Base-by-base conservation (phyloP, 345 rosid genomes). In the Bretschneidera sinensis region DNA sequence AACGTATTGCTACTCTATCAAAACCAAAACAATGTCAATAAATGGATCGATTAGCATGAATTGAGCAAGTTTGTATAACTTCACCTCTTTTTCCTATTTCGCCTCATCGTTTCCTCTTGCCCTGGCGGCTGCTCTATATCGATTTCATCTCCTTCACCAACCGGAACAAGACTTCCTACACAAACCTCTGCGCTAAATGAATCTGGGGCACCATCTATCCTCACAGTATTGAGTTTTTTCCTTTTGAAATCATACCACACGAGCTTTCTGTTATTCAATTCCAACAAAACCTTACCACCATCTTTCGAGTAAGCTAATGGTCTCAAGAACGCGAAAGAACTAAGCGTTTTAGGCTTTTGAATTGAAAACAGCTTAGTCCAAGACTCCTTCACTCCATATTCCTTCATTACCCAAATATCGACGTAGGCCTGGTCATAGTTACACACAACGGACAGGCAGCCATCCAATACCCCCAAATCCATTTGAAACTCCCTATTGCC, bases 371-470 rank as follows among this genome's bases (percentile, higher is more conserved):
- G 54, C 51, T 69, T 82, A 50, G 22, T 64, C 94, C 94, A 87
- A 20, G 87, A 84, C 51, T 70, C 74, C 55, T 74, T 70, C 35
- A 71, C 70, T 24, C 78, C 80, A 31, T 80, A 80, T 19, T 82
- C 81, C 62, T 70, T 74, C 92, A 86, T 81, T 43, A 80, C 23
- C 94, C 94, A 87, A 15, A 87, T 60, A 71, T 82, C 94, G 35
- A 76, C 67, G 45, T 34, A 45, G 2, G 33, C 61, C 3, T 71
- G 57, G 15, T 5, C 67, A 17, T 63, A 60, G 74, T 73, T 73
- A 23, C 72, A 67, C 56, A 80, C 61, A 35, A 63, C 68, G 65
- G 83, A 83, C n/a, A 81, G 56, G 24, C 68, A 57, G 1, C 78
- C 85, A 10, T 75, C 85, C 66, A 80, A 68, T 24, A 59, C 82